Evolutionary conservation across 352 stramenopile species (phyloP).

Genomic region (Hyaloperonospora brassicae): DNA sequence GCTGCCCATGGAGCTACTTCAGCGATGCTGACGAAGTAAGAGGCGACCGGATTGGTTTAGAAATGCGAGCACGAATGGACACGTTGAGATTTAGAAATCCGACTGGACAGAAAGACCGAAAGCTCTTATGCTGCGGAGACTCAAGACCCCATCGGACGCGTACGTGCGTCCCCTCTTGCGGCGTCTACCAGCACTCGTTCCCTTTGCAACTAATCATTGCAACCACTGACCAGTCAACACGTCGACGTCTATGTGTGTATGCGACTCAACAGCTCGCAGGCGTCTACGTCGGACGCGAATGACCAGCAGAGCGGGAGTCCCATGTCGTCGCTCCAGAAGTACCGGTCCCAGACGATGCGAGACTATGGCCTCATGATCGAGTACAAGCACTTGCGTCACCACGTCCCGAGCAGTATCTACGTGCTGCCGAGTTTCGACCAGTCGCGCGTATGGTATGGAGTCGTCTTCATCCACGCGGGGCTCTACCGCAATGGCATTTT

Average conservation of each 20-base stretch:
- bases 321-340: conserved; percentile 79
- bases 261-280: conserved; percentile 14
- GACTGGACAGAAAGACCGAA: not conserved
- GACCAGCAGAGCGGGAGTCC: conserved; percentile 32
- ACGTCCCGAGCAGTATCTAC: conserved; percentile 92
- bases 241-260: conserved; percentile 1
- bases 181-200: not conserved
- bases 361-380: conserved; percentile 97
- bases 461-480: conserved; percentile 94
- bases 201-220: not conserved
- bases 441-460: conserved; percentile 89
- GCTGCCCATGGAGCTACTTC: no score
- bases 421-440: conserved; percentile 91
- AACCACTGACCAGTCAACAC: not conserved
- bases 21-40: no score
- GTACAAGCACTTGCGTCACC: conserved; percentile 94
- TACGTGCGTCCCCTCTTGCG: conserved; percentile 17
- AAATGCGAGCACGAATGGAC: not conserved
- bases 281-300: not conserved
- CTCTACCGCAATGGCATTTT: conserved; percentile 95
- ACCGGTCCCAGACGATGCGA: conserved; percentile 83
- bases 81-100: not conserved
- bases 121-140: conserved; percentile 50
- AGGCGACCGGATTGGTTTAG: not conserved
- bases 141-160: conserved; percentile 49